These are phyloP conservation scores for Perilla frutescens DNA, from an alignment of 257 asterid species.

Conservation along the genomic window DNA sequence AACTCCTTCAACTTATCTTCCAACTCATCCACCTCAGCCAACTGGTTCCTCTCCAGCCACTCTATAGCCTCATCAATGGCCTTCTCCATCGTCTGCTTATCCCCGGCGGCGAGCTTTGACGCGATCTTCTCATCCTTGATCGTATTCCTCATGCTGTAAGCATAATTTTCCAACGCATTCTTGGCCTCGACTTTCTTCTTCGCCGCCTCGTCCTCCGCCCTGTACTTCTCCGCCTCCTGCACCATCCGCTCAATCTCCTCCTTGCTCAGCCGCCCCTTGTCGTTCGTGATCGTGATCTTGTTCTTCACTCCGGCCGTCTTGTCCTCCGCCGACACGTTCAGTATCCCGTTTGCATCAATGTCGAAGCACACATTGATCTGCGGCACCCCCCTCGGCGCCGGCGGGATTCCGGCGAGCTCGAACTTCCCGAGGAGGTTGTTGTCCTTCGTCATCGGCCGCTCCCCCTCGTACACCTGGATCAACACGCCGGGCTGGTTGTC, in stretches of 20 bases:
- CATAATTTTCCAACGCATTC: conserved; percentile 61
- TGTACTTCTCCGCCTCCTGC: conserved; percentile 57
- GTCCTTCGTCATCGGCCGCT: conserved; percentile 61
- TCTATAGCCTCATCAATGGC: conserved; percentile 51
- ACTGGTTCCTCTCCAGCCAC: conserved; percentile 65
- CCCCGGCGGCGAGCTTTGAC: conserved; percentile 45
- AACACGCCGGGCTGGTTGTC: conserved; percentile 63
- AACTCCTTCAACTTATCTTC: conserved; percentile 67
- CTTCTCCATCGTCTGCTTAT: conserved; percentile 61
- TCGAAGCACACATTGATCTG: conserved; percentile 62
- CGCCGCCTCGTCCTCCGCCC: conserved; percentile 56
- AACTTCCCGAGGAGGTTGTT: conserved; percentile 64
- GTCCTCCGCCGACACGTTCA: conserved; percentile 62
- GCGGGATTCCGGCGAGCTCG: conserved; percentile 60
- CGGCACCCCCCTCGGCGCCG: conserved; percentile 61
- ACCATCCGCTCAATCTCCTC: conserved; percentile 60
- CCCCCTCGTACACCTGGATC: conserved; percentile 64
- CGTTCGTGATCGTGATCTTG: conserved; percentile 57
- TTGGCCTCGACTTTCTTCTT: conserved; percentile 62
- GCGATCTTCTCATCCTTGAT: conserved; percentile 54
- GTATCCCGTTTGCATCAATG: conserved; percentile 58
- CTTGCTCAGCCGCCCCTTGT: conserved; percentile 59
- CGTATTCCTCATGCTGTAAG: conserved; percentile 53
- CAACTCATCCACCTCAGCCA: conserved; percentile 67
- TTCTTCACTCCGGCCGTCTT: conserved; percentile 60